These are phyloP conservation scores for Fusarium sp. DNA, from an alignment of 2,329 filamentous ascomycete genomes.

Conservation along the genomic window DNA sequence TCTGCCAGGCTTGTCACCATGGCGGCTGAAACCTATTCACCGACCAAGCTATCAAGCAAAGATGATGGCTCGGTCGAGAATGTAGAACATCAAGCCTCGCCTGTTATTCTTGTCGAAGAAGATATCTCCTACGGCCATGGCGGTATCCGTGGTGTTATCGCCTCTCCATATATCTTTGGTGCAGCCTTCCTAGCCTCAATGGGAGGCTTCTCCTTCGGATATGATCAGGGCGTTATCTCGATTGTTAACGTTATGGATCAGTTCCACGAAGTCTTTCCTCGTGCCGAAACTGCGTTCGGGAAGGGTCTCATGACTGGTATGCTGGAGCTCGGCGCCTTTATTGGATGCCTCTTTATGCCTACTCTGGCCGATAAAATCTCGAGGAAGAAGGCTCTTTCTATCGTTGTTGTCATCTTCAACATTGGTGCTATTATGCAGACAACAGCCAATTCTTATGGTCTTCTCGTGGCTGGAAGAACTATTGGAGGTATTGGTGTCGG, in stretches of 20 bases:
- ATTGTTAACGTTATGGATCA: constrained; percentile 61
- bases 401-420: constrained; percentile 45
- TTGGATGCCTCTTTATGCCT: constrained; percentile 52
- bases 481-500: constrained; percentile 61
- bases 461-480: constrained; percentile 44
- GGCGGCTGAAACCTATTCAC: not conserved
- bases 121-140: constrained; percentile 8
- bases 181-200: constrained; percentile 10
- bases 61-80: not conserved
- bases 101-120: not conserved
- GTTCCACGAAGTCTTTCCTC: constrained; percentile 53
- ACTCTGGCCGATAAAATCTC: constrained; percentile 43
- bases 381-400: constrained; percentile 45
- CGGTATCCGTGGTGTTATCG: not conserved
- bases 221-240: constrained; percentile 54
- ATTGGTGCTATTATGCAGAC: constrained; percentile 48
- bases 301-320: constrained; percentile 57
- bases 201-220: constrained; percentile 18
- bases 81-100: not conserved
- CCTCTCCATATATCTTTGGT: constrained; percentile 10
- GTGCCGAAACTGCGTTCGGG: constrained; percentile 55
- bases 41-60: not conserved
- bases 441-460: constrained; percentile 33
- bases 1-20: not conserved
- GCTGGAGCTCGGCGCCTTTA: constrained; percentile 65